Evolutionary conservation across 2,329 filamentous ascomycete genomes (phyloP), one percentile per base, ranked within the genome.

Genomic region (Penicillium palitans): DNA sequence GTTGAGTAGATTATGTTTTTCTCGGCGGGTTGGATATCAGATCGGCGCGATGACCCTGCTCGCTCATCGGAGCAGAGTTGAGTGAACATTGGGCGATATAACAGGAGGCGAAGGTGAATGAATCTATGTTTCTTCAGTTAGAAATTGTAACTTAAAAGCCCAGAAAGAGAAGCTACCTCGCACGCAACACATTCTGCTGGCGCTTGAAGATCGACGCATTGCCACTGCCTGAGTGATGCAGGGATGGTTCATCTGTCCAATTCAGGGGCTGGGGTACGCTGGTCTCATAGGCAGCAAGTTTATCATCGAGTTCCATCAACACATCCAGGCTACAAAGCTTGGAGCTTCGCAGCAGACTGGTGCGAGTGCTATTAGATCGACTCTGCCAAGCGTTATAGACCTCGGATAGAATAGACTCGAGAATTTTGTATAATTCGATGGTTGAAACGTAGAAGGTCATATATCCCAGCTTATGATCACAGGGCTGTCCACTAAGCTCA

Each of bases 41-140:
- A 35, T 17, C 46, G 52, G 13, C 60, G 52, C 2, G 61, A 25
- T 21, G 57, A 27, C 21, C 45, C 54, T 21, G 49, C 46, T 21
- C 48, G 63, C 29, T 68, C 61, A 7, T 70, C 67, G 2, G 68
- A 68, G 35, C 70, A 74, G 6, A 73, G 60, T 31, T 72, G 69
- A 4, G 69, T 74, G 42, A 75, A 73, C 41, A 73, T 71, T 0
- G 72, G 71, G 6, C 72, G 68, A 57, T 73, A 72, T 13, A 75
- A 66, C 0, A 74, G 64, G 8, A 74, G 66, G 7, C 64, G 68
- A n/a, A 74, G 62, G 55, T 75, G 67, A 1, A 72, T 62, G 44
- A 69, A 74, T 61, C 72, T 73, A n/a, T 8, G 6, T 37, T 10
- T 17, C 6, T 5, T 6, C 15, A 1, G 13, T 60, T 8, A 54